A percentile compares a stretch with the other conserved stretches of the same genome.
phyloP scores from a whole-genome alignment of 2,329 filamentous ascomycete species.

The Coniochaeta ligniaria region DNA sequence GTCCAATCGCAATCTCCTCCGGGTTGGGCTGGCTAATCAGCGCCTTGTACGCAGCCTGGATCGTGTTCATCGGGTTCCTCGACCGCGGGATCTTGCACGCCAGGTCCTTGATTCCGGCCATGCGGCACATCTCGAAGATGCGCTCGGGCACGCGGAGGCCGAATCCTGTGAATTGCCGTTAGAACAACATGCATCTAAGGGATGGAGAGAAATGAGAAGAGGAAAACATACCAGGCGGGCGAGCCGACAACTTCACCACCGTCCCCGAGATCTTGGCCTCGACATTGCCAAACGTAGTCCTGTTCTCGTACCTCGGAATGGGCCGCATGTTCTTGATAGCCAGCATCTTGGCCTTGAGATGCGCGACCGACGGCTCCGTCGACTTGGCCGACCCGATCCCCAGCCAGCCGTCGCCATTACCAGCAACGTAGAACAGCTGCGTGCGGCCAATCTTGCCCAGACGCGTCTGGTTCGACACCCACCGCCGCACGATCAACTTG shows the following conservation, averaged over 20 bases:
- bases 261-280: slow-evolving; percentile 82
- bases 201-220: background rate
- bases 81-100: slow-evolving; percentile 76
- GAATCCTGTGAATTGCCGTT: slow-evolving; percentile 57
- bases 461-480: slow-evolving; percentile 87
- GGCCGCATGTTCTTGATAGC: slow-evolving; percentile 91
- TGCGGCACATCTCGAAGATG: slow-evolving; percentile 91
- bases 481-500: slow-evolving; percentile 68
- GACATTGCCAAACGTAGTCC: slow-evolving; percentile 85
- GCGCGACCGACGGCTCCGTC: slow-evolving; percentile 61
- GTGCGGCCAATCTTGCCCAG: slow-evolving; percentile 82
- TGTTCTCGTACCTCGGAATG: slow-evolving; percentile 82
- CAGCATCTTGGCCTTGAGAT: slow-evolving; percentile 65
- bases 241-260: slow-evolving; percentile 70
- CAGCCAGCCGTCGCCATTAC: slow-evolving; percentile 77
- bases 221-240: slow-evolving; percentile 70
- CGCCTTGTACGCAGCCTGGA: slow-evolving; percentile 84
- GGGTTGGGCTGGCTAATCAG: slow-evolving; percentile 78
- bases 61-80: slow-evolving; percentile 94
- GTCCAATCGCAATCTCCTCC: slow-evolving; percentile 79
- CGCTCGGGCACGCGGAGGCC: slow-evolving; percentile 85
- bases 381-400: slow-evolving; percentile 90
- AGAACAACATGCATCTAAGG: background rate
- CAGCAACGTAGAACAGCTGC: slow-evolving; percentile 74
- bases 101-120: slow-evolving; percentile 80